Evolutionary conservation across 2,329 filamentous ascomycete species (phyloP).

Genomic region (Apiospora marii): DNA sequence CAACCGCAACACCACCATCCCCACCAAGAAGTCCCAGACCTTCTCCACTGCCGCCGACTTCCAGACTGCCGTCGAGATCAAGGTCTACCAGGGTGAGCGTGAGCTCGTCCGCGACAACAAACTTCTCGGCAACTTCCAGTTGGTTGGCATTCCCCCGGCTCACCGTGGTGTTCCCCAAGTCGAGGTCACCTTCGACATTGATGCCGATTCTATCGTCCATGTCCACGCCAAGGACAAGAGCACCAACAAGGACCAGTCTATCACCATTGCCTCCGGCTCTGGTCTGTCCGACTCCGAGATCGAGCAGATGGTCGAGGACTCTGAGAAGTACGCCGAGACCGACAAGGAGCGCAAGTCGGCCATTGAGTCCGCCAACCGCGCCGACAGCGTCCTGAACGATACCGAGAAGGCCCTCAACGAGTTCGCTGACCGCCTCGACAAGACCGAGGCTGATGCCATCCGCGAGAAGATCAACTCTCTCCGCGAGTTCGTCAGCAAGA

Average conservation of each 20-base stretch:
- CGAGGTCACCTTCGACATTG: constrained; percentile 98
- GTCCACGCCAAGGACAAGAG: constrained; percentile 99
- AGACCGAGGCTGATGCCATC: constrained; percentile 91
- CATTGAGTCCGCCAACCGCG: constrained; percentile 97
- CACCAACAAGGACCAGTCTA: constrained; percentile 99
- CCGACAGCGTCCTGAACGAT: constrained; percentile 95
- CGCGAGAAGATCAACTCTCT: constrained; percentile 89
- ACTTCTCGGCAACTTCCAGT: constrained; percentile 98
- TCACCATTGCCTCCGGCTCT: constrained; percentile 97
- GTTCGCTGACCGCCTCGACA: constrained; percentile 94
- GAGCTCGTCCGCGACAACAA: constrained; percentile 99
- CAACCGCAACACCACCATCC: constrained; percentile 99
- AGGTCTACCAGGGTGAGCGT: constrained; percentile 99
- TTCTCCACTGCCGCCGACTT: constrained; percentile 98
- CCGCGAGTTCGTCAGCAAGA: constrained; percentile 91
- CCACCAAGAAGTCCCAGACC: constrained; percentile 98
- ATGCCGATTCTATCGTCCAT: constrained; percentile 97
- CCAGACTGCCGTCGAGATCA: constrained; percentile 99
- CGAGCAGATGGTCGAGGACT: constrained; percentile 96
- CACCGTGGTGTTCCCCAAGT: constrained; percentile 96
- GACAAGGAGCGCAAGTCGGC: constrained; percentile 97
- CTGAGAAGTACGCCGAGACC: constrained; percentile 92
- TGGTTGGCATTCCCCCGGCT: constrained; percentile 94
- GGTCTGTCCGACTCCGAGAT: constrained; percentile 96
- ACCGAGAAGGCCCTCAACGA: constrained; percentile 99